Base-by-base conservation (phyloP, 257 asterid genomes). In the Datura wrightii region DNA sequence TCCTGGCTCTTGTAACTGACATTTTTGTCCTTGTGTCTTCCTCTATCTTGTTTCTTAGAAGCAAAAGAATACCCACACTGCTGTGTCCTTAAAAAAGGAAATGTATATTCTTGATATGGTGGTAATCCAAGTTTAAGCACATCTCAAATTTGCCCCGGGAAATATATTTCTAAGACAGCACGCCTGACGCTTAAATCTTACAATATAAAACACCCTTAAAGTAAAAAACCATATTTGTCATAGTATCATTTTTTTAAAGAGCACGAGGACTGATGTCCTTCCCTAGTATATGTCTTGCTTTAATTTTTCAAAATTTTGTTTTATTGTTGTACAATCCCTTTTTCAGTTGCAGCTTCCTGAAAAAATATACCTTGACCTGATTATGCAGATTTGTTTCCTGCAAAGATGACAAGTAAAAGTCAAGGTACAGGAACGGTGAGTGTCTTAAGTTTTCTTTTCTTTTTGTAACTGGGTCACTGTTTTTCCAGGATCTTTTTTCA, bases 401-500 rank as follows among this genome's bases (percentile, higher is more conserved):
- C 86, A 94, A 97, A 92, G 86, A 87, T 85, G 92, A 92, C 87
- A 85, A 90, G 83, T 54, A 91, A 90, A 83, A 88, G 80, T 84
- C 91, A 91, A 88, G 86, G 89, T 82, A 82, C 87, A 84, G 88
- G 89, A 86, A 89, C 89, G 92, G 97, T 92, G 85, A 83, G 92
- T 53, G 3, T 67, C 54, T 48, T 36, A 36, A 13, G 13, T 53
- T 74, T 63, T 31, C 18, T n/a, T 84, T 56, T 18, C 37, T 58
- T n/a, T 84, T 80, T 85, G 13, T 67, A 59, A 69, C 56, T 7
- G 82, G 55, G 80, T 59, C 83, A 65, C 41, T 52, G 48, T 2
- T 52, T 52, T 31, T 52, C 48, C 5, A 48, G 44, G 65, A 52
- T 78, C 52, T 78, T 63, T 78, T 50, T 52, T 36, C 82, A 15